phyloP scores from a whole-genome alignment of 495 filamentous ascomycete species.

The Xylaria scruposa region DNA sequence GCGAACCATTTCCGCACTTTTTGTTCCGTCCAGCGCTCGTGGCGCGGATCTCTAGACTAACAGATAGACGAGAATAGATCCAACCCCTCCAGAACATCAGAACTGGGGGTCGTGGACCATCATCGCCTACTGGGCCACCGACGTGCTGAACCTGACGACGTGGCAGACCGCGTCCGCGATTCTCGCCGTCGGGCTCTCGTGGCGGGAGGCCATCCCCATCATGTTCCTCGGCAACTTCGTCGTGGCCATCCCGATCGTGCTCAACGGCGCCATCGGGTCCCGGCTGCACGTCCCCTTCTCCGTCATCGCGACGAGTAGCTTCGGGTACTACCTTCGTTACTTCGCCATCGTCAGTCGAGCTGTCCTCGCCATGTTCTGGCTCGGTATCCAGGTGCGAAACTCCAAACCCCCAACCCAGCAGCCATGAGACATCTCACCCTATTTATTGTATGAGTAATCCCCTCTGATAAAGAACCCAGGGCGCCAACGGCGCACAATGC shows the following conservation, averaged over 20 bases:
- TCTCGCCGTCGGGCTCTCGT: slow-evolving; percentile 67
- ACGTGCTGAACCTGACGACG: slow-evolving; percentile 65
- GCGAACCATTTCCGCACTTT: too few species aligned
- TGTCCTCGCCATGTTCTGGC: slow-evolving; percentile 75
- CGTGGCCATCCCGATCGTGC: slow-evolving; percentile 66
- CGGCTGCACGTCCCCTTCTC: slow-evolving; percentile 72
- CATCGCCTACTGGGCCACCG: slow-evolving; percentile 69
- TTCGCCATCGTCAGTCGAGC: slow-evolving; percentile 71
- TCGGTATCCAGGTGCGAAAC: slow-evolving; percentile 58
- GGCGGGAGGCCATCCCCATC: slow-evolving; percentile 65
- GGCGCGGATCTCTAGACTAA: too few species aligned
- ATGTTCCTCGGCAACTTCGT: slow-evolving; percentile 68
- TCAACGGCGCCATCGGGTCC: slow-evolving; percentile 68
- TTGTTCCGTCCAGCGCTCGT: neutral
- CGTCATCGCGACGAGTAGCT: slow-evolving; percentile 68
- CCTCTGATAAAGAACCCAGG: slow-evolving; percentile 44
- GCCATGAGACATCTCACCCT: neutral
- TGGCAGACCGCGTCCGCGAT: slow-evolving; percentile 69
- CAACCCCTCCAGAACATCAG: slow-evolving; percentile 53
- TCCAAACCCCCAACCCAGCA: neutral
- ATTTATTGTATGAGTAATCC: neutral
- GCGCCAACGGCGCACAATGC: slow-evolving; percentile 69
- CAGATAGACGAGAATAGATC: slow-evolving; percentile 40
- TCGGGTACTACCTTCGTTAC: slow-evolving; percentile 74
- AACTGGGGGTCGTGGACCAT: slow-evolving; percentile 57